Base-by-base conservation (phyloP, 2,329 filamentous ascomycete species). In the Ophiocordyceps sinensis region DNA sequence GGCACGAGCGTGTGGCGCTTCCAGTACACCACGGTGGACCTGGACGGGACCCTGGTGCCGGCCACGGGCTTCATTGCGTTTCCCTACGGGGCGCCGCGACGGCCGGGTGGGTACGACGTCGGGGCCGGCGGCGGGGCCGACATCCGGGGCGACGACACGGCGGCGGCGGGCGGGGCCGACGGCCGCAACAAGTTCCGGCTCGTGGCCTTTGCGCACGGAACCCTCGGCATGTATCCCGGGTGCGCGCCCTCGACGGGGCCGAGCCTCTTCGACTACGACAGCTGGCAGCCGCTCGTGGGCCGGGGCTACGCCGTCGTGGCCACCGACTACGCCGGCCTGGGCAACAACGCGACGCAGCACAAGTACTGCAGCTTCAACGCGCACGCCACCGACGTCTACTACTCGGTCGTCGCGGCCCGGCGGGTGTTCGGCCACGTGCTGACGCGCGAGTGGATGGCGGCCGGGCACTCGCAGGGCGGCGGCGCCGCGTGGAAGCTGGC, bases 311-410 rank as follows among this genome's bases (percentile, higher is more conserved):
- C 44, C 14, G 46, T 48, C 31, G 42, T 52, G 14, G 50, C 46
- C 12, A 47, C 50, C 11, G 50, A 52, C 39, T 52, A 47, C 34
- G 43, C 46, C 19, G 49, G 49, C 17, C 40, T 51, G 9, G 49
- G 49, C 13, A 51, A 46, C 43, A 47, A 50, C 38, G 37, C 41
- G 31, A 50, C 47, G 3, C 12, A 28, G 11, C 46, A 49, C 46
- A 50, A 50, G 43, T 51, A 46, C 38, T 34, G 38, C 34, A 46
- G 40, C 29, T 42, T 41, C 17, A 30, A 35, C 2, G 44, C 41
- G 15, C 46, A 49, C 28, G 39, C 39, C 26, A 36, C 42, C 17
- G 46, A 51, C 17, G 37, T 48, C 13, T 47, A 44, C 42, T 49
- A 45, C 32, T 43, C 43, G 14, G 36, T 44, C 11, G 36, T 40